Evolutionary conservation across 495 filamentous ascomycete species (phyloP).

Genomic region (Talaromyces adpressus): DNA sequence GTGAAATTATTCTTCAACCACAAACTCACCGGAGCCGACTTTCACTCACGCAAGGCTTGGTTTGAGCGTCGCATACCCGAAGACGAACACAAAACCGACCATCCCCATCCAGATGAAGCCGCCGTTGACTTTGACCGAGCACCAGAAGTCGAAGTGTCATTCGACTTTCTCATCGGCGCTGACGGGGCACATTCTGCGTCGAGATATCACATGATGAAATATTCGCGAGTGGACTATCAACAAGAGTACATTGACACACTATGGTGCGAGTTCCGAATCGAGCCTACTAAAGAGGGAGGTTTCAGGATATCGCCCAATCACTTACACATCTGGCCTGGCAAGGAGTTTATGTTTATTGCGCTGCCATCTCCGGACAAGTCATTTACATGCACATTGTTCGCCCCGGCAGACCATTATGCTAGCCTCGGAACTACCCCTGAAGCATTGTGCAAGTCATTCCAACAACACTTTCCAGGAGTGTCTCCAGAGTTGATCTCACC

Average conservation of each 20-base stretch:
- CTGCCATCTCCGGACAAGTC: conserved; percentile 82
- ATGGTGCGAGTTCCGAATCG: conserved; percentile 94
- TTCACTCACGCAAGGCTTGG: conserved; percentile 72
- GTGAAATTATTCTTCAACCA: conserved; percentile 88
- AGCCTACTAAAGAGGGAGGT: conserved; percentile 43
- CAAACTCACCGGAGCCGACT: conserved; percentile 83
- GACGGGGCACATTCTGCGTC: conserved; percentile 91
- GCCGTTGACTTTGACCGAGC: conserved; percentile 26
- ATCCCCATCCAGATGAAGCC: not conserved
- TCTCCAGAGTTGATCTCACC: conserved; percentile 68
- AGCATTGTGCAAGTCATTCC: conserved; percentile 64
- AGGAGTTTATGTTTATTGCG: conserved; percentile 95
- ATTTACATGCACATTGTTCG: conserved; percentile 94
- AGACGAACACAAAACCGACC: conserved; percentile 21
- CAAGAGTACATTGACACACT: conserved; percentile 95
- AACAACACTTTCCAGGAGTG: conserved; percentile 78
- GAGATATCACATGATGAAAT: conserved; percentile 93
- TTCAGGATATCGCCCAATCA: conserved; percentile 85
- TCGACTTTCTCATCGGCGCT: conserved; percentile 91
- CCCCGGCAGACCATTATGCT: conserved; percentile 48
- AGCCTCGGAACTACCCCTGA: conserved; percentile 49
- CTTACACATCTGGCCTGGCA: conserved; percentile 94
- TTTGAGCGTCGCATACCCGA: conserved; percentile 54
- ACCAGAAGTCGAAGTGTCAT: conserved; percentile 64
- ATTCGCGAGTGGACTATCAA: conserved; percentile 74